phyloP scores from a whole-genome alignment of 352 stramenopile species.

The Globisporangium polare region DNA sequence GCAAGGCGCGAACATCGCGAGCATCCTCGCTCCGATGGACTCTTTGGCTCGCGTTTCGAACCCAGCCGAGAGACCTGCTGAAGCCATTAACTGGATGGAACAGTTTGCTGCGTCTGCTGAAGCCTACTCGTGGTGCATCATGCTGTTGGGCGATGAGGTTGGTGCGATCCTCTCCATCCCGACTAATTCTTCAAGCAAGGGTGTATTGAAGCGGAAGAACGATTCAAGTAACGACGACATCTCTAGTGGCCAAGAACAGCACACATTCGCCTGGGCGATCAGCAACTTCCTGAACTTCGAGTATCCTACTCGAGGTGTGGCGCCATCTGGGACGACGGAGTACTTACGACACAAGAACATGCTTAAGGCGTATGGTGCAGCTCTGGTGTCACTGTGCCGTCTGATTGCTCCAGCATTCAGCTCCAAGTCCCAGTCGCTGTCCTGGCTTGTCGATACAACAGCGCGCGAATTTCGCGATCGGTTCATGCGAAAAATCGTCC shows the following conservation, averaged over 20 bases:
- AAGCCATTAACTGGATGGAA: slow-evolving; percentile 51
- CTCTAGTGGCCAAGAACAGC: slow-evolving; percentile 1
- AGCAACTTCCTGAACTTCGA: slow-evolving; percentile 26
- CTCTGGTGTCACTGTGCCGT: slow-evolving; percentile 14
- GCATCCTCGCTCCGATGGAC: slow-evolving; percentile 43
- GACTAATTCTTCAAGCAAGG: slow-evolving; percentile 2
- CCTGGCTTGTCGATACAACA: slow-evolving; percentile 11
- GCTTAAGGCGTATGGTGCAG: slow-evolving; percentile 9
- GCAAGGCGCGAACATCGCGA: slow-evolving; percentile 15
- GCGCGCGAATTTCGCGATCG: not conserved
- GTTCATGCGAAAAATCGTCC: slow-evolving; percentile 1
- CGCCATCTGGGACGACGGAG: not conserved
- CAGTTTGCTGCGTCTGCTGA: slow-evolving; percentile 59
- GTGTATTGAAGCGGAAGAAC: slow-evolving; percentile 31
- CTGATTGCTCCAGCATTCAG: slow-evolving; percentile 3
- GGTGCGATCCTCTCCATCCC: slow-evolving; percentile 16
- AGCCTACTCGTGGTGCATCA: slow-evolving; percentile 48
- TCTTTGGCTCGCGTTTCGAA: slow-evolving; percentile 27
- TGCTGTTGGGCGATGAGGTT: slow-evolving; percentile 37
- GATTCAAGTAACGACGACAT: slow-evolving; percentile 1
- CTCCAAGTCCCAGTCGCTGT: not conserved
- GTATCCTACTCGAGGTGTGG: slow-evolving; percentile 7
- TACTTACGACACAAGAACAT: slow-evolving; percentile 12
- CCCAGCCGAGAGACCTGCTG: not conserved
- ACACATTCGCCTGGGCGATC: slow-evolving; percentile 35